Percentiles rank a stretch among this genome's conserved stretches.
Evolutionary conservation across 257 asterid genomes (phyloP).

Genomic region (Fraxinus quadrangulata): DNA sequence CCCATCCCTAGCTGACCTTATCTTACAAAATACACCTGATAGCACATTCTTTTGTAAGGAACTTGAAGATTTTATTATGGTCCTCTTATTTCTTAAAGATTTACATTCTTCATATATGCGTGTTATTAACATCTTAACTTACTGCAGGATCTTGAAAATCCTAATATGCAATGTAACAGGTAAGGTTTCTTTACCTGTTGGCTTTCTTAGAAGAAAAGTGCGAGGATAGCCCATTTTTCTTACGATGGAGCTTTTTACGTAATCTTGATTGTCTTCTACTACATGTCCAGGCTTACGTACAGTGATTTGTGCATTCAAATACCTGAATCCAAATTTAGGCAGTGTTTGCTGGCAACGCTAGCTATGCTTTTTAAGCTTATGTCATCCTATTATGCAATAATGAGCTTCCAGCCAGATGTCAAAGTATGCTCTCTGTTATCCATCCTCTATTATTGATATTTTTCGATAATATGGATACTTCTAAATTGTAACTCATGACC

Average conservation of each 20-base stretch:
- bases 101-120: slow-evolving; percentile 20
- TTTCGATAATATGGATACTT: slow-evolving; percentile 12
- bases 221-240: slow-evolving; percentile 19
- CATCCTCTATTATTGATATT: slow-evolving; percentile 6
- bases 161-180: slow-evolving; percentile 61
- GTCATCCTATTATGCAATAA: slow-evolving; percentile 87
- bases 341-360: slow-evolving; percentile 79
- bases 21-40: background rate
- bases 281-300: slow-evolving; percentile 80
- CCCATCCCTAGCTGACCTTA: background rate
- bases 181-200: slow-evolving; percentile 30
- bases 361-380: slow-evolving; percentile 84
- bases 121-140: slow-evolving; percentile 37
- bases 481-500: background rate
- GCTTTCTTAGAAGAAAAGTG: slow-evolving; percentile 5
- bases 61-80: background rate
- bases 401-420: slow-evolving; percentile 64
- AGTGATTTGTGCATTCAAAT: slow-evolving; percentile 89
- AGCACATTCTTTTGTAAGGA: background rate
- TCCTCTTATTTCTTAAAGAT: background rate
- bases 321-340: slow-evolving; percentile 95
- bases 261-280: slow-evolving; percentile 33
- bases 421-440: slow-evolving; percentile 39
- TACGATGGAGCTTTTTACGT: slow-evolving; percentile 21
- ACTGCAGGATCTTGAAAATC: slow-evolving; percentile 76